Conservation (phyloP, 2,329 filamentous ascomycete genomes). For the Aureobasidium lini region DNA sequence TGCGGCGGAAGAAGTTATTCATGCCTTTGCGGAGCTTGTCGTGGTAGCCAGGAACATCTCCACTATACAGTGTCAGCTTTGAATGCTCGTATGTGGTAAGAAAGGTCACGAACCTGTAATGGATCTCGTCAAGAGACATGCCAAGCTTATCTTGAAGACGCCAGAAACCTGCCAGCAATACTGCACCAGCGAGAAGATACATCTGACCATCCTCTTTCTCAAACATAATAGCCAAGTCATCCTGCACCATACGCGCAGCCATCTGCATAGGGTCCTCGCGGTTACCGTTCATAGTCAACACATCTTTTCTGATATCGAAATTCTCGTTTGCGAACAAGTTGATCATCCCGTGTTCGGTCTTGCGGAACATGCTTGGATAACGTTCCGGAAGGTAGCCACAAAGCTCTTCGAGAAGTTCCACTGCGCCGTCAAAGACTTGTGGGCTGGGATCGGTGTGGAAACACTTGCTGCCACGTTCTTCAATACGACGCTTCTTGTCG, state of each 20-base stretch:
- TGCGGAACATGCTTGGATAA: constrained; percentile 63
- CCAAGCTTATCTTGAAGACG: constrained; percentile 71
- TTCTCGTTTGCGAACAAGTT: constrained; percentile 65
- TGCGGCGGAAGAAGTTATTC: constrained; percentile 69
- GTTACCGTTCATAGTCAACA: constrained; percentile 38
- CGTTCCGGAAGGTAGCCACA: constrained; percentile 62
- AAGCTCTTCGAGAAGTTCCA: constrained; percentile 71
- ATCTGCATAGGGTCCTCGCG: constrained; percentile 72
- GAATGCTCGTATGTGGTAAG: background rate
- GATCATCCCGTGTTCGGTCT: constrained; percentile 57
- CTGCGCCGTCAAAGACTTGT: constrained; percentile 52
- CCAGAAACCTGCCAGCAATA: constrained; percentile 79
- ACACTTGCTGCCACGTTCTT: constrained; percentile 59
- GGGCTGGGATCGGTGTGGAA: constrained; percentile 59
- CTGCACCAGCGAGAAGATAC: constrained; percentile 68
- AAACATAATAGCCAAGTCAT: constrained; percentile 79
- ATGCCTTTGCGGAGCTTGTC: constrained; percentile 69
- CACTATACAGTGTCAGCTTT: constrained; percentile 36
- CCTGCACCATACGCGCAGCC: constrained; percentile 65
- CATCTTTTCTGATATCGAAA: constrained; percentile 59
- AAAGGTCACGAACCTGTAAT: constrained; percentile 42
- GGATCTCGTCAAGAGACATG: constrained; percentile 72
- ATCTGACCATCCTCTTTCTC: constrained; percentile 70
- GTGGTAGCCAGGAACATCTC: constrained; percentile 65
- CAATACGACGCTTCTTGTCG: constrained; percentile 62